Conservation (phyloP, 768 basidiomycete species). For the Suillus tomentosus region DNA sequence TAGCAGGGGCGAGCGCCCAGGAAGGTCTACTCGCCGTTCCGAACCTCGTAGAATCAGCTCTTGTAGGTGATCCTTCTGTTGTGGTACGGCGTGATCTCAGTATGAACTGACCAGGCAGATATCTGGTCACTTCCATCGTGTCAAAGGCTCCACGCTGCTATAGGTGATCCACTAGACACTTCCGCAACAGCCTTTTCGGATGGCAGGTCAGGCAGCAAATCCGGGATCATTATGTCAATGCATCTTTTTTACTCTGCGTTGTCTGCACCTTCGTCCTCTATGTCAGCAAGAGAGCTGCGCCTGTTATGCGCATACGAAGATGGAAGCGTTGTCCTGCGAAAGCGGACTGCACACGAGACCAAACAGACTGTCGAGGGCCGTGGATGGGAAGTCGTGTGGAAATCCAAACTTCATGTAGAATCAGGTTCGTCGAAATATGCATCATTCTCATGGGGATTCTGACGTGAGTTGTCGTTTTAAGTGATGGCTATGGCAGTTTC, state of each 20-base stretch:
- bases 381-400: slow-evolving; percentile 78
- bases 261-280: slow-evolving; percentile 35
- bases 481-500: slow-evolving; percentile 60
- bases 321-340: slow-evolving; percentile 76
- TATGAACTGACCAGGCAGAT: slow-evolving; percentile 61
- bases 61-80: slow-evolving; percentile 44
- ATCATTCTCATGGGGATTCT: neutral
- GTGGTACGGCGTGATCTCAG: slow-evolving; percentile 5
- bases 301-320: slow-evolving; percentile 84
- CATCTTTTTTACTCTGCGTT: slow-evolving; percentile 53
- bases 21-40: slow-evolving; percentile 75
- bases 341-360: slow-evolving; percentile 41
- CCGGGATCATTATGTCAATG: slow-evolving; percentile 89
- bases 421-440: slow-evolving; percentile 49
- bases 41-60: slow-evolving; percentile 85
- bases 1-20: slow-evolving; percentile 17
- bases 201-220: slow-evolving; percentile 54
- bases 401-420: slow-evolving; percentile 65
- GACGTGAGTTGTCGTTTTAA: neutral
- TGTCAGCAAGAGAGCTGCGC: slow-evolving; percentile 45
- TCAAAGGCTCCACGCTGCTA: slow-evolving; percentile 78
- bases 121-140: slow-evolving; percentile 77
- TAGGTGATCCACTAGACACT: slow-evolving; percentile 59
- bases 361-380: slow-evolving; percentile 59
- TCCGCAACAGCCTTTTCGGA: slow-evolving; percentile 32